A percentile compares a stretch with the other conserved stretches of the same genome.
These are phyloP conservation scores for Pseudozyma tsukubaensis DNA, from an alignment of 1,284 basidiomycete species.

Conservation along the genomic window DNA sequence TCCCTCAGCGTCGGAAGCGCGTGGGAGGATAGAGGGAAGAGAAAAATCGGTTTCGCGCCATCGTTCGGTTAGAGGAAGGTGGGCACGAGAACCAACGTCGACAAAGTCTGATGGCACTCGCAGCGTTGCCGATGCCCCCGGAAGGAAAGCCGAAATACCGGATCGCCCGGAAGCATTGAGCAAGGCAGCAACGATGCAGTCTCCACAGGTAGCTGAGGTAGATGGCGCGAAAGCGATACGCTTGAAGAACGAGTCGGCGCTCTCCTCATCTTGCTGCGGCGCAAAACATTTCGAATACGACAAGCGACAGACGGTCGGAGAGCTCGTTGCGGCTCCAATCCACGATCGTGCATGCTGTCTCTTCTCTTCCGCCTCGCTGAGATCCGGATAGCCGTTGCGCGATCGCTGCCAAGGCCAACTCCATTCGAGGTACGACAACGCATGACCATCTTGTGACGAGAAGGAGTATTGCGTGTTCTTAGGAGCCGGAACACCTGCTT, in stretches of 20 bases:
- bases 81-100: constrained; percentile 17
- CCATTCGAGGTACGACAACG: constrained; percentile 47
- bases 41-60: constrained; percentile 40
- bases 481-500: constrained; percentile 31
- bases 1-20: background rate
- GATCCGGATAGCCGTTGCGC: constrained; percentile 47
- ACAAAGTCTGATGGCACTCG: background rate
- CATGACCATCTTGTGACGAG: constrained; percentile 45
- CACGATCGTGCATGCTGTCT: constrained; percentile 22
- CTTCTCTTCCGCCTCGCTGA: constrained; percentile 3
- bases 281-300: constrained; percentile 17
- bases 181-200: constrained; percentile 46
- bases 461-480: constrained; percentile 53
- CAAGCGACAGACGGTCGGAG: constrained; percentile 20
- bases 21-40: constrained; percentile 17
- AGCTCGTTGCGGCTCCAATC: background rate
- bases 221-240: constrained; percentile 35
- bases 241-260: constrained; percentile 43
- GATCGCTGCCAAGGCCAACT: constrained; percentile 46
- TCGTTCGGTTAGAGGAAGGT: constrained; percentile 36
- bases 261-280: constrained; percentile 10
- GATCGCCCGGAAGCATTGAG: constrained; percentile 30
- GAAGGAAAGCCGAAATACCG: constrained; percentile 42
- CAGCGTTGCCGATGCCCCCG: constrained; percentile 13
- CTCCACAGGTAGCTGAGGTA: constrained; percentile 29